These are phyloP conservation scores for Erigeron canadensis DNA, from an alignment of 129 eudicot species.

Conservation along the genomic window DNA sequence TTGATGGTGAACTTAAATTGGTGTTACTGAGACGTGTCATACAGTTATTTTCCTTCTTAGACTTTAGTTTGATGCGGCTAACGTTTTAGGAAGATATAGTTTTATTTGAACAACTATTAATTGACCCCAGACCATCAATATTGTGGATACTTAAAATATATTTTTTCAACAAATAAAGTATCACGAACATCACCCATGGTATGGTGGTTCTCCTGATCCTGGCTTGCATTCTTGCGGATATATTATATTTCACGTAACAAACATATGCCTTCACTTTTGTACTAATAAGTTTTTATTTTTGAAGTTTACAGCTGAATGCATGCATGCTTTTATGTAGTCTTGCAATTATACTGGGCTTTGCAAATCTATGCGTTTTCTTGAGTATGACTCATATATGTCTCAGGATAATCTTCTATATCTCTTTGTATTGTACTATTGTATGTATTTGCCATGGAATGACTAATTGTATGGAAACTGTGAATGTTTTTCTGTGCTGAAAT, in stretches of 20 bases:
- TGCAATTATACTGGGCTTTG: too few species aligned
- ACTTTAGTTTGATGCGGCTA: not conserved
- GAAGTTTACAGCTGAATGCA: not conserved
- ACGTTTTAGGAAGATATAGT: not conserved
- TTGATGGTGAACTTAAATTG: not conserved
- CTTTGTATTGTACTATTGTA: not conserved
- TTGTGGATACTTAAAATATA: slow-evolving; percentile 2
- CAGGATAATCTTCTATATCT: not conserved
- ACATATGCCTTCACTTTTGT: not conserved
- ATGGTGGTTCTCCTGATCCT: not conserved
- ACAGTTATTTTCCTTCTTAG: too few species aligned
- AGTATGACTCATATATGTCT: not conserved
- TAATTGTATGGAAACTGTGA: slow-evolving; percentile 12
- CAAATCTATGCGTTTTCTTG: not conserved
- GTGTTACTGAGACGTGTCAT: not conserved
- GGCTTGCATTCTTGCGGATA: not conserved
- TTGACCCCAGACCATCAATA: not conserved
- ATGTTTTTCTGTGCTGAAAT: not conserved
- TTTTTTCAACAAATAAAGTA: not conserved
- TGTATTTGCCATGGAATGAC: not conserved
- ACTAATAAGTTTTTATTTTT: not conserved
- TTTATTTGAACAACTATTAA: not conserved
- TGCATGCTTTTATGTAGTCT: not conserved
- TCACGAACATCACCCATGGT: too few species aligned
- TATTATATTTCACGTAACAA: not conserved